These are phyloP conservation scores for Leishmania amazonensis DNA, from an alignment of 208 protist genomes.

Conservation along the genomic window DNA sequence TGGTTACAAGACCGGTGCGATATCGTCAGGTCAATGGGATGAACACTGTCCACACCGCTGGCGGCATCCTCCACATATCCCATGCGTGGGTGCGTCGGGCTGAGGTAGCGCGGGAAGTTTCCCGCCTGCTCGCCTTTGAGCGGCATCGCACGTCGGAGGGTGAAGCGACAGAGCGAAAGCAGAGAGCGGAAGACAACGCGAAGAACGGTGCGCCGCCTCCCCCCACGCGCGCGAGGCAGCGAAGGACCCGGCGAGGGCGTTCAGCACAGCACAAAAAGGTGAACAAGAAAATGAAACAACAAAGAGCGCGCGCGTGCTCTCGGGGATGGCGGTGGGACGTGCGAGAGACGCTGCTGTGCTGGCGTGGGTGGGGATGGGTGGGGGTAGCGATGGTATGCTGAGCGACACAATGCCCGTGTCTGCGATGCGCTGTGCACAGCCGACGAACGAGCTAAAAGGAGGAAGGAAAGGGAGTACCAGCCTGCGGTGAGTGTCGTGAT, in stretches of 20 bases:
- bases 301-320: background rate
- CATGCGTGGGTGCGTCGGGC: conserved; percentile 6
- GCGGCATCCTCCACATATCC: conserved; percentile 4
- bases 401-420: background rate
- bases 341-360: background rate
- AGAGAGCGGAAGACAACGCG: background rate
- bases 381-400: background rate
- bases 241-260: too few species aligned
- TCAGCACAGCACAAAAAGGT: background rate
- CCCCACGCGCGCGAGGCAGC: background rate
- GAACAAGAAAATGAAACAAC: background rate
- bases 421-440: background rate
- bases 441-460: background rate
- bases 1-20: conserved; percentile 37
- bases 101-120: conserved; percentile 10
- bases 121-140: background rate
- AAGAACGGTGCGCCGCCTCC: background rate
- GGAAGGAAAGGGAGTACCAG: background rate
- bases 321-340: background rate
- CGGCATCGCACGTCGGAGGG: conserved; percentile 5
- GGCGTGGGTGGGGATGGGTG: background rate
- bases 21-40: conserved; percentile 56
- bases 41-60: conserved; percentile 15
- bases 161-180: background rate
- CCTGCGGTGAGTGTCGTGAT: background rate